These are phyloP conservation scores for Hortaea werneckii DNA, from an alignment of 2,329 filamentous ascomycete species.

Conservation along the genomic window DNA sequence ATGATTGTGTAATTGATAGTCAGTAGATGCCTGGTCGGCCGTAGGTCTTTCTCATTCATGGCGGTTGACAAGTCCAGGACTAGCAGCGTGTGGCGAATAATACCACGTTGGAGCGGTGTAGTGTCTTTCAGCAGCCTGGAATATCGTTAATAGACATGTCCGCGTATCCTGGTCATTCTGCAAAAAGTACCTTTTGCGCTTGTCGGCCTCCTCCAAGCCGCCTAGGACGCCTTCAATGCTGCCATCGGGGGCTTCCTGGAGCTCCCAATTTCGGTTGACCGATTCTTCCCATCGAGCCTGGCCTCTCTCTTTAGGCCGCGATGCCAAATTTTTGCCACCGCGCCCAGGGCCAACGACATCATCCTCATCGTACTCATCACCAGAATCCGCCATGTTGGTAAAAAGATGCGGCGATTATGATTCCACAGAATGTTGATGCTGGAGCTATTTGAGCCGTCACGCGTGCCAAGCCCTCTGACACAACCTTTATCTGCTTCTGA, in stretches of 20 bases:
- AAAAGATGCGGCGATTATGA: no score
- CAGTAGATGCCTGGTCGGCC: conserved; percentile 76
- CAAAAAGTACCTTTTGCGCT: conserved; percentile 20
- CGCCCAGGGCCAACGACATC: conserved; percentile 8
- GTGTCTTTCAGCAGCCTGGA: conserved; percentile 78
- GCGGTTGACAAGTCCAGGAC: conserved; percentile 86
- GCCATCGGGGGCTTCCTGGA: conserved; percentile 26
- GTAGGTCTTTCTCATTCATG: conserved; percentile 90
- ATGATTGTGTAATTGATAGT: conserved; percentile 72
- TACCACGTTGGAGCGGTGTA: conserved; percentile 87
- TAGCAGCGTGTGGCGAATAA: conserved; percentile 90
- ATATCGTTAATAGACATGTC: neutral
- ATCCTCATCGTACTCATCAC: conserved; percentile 17
- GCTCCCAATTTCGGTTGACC: conserved; percentile 21
- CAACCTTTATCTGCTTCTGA: no score
- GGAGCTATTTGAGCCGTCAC: no score
- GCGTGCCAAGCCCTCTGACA: no score
- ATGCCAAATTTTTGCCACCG: conserved; percentile 12
- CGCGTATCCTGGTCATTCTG: neutral
- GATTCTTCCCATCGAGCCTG: conserved; percentile 26
- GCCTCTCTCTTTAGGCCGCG: conserved; percentile 18
- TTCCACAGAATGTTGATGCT: no score
- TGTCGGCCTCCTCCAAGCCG: conserved; percentile 27
- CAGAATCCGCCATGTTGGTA: conserved; percentile 20
- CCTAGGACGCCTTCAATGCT: conserved; percentile 24